phyloP scores from a whole-genome alignment of 1,284 basidiomycete genomes.

The Hypsizygus ulmarius region DNA sequence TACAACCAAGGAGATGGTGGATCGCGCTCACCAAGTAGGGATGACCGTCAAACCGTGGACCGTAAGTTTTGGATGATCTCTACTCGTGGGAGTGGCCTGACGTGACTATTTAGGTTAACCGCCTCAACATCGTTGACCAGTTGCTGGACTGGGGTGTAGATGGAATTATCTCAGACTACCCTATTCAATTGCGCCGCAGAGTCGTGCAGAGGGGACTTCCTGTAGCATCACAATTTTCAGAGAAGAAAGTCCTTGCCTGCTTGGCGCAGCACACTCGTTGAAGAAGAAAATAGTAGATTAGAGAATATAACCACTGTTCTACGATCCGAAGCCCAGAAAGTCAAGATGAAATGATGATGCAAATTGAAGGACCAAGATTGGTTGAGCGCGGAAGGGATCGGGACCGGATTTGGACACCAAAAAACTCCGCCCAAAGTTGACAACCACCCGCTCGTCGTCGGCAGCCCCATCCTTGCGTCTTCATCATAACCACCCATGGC shows the following conservation, averaged over 20 bases:
- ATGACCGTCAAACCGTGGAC: slow-evolving; percentile 73
- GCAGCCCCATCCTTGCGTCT: slow-evolving; percentile 13
- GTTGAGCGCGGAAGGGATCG: slow-evolving; percentile 35
- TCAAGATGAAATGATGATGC: background rate
- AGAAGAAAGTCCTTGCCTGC: slow-evolving; percentile 56
- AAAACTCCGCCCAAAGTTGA: slow-evolving; percentile 29
- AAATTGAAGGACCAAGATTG: slow-evolving; percentile 5
- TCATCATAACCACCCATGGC: slow-evolving; percentile 46
- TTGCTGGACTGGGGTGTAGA: slow-evolving; percentile 61
- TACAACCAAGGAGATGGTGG: slow-evolving; percentile 66
- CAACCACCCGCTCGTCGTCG: slow-evolving; percentile 17
- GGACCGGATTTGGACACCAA: slow-evolving; percentile 25
- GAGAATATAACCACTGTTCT: background rate
- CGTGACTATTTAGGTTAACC: slow-evolving; percentile 46
- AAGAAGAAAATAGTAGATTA: background rate
- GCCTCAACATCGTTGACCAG: slow-evolving; percentile 57
- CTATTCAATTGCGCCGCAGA: slow-evolving; percentile 51
- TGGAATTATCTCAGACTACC: slow-evolving; percentile 73
- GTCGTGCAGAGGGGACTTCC: slow-evolving; percentile 46
- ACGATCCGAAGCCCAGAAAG: background rate
- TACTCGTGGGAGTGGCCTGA: slow-evolving; percentile 1
- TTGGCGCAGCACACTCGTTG: slow-evolving; percentile 43
- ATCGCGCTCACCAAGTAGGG: slow-evolving; percentile 60
- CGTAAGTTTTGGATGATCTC: slow-evolving; percentile 37
- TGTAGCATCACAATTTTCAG: slow-evolving; percentile 54